Base-by-base conservation (phyloP, 1,284 basidiomycete species). In the Tilletia indica region DNA sequence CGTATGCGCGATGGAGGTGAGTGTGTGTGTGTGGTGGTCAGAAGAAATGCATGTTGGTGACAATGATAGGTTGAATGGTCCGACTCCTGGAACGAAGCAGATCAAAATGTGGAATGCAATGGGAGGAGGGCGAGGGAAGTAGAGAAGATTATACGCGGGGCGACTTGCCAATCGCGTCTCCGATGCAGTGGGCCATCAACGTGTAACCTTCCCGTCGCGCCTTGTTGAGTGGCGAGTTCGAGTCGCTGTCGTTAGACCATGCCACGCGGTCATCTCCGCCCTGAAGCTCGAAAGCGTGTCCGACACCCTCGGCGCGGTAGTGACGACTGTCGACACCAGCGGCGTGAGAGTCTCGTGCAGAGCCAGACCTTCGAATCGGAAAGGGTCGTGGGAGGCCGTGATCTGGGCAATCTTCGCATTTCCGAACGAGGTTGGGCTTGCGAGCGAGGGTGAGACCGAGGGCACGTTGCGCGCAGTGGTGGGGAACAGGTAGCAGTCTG, bases 251-350 rank as follows among this genome's bases (percentile, higher is more conserved):
- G 61, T 64, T 42, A 16, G 34, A 25, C 61, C 61, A 64, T 11
- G 61, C 61, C 31, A 64, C 38, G 34, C 36, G 61, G 38, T 64
- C 38, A 36, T 64, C 61, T 64, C 61, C 61, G 34, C 61, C 61
- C 36, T 64, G 61, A 36, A 64, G 61, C 61, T 64, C 61, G 14
- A 64, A 64, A 5, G 61, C 61, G 61, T 64, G 61, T 21, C 61
- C 56, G 14, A 82, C 70, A 25, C 78, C 80, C 31, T 81, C 77
- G 19, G 74, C 72, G 51, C 82, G 77, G 36, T 81, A 82, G 74
- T 81, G 72, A 58, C 81, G 74, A 58, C 74, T 77, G 51, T 76
- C 79, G 68, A 77, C 72, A 67, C 67, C 71, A 31, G 82, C 82
- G 34, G 16, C 34, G 36, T n/a, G 16, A 64, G 36, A 36, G 61